Base-by-base conservation (phyloP, 768 basidiomycete species). In the Auriscalpium microsporum region DNA sequence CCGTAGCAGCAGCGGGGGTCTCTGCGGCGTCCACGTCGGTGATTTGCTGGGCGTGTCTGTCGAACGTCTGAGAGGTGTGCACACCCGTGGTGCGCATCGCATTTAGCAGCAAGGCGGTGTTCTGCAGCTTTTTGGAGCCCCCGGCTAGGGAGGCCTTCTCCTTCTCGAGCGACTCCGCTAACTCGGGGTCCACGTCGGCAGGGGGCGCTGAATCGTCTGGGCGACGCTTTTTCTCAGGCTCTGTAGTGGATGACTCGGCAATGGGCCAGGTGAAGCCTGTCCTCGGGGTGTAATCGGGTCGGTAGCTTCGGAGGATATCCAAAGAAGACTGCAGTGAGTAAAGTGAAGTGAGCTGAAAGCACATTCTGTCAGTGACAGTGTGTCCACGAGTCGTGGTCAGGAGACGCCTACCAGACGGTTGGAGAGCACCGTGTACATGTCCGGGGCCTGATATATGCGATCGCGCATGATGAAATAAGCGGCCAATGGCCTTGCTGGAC, bases 401-500 rank as follows among this genome's bases (percentile, higher is more conserved):
- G 23, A 19, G 5, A 63, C 0, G 28, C 10, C 77, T 64, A 91
- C 91, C 63, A 94, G 71, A 61, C 92, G 83, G 63, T 90, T 90
- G 50, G 90, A 90, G 44, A 94, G 72, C 2, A 94, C 77, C 10
- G 84, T 83, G 65, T 94, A 92, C 36, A 94, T 73, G 61, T 90
- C 86, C 10, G 92, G 92, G 0, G 89, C 82, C 66, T 90, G 89
- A 66, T 94, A 94, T 59, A 94, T 90, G 58, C 88, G 83, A 65
- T 87, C 88, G 71, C 93, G 86, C 73, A 91, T 80, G 64, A 94
- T 82, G 65, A 92, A 94, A 69, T 92, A 94, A 9, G 84, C 86
- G 16, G 86, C 87, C 57, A 93, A 70, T 4, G 90, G 85, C 56
- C 77, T 78, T 48, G 86, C 92, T 66, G n/a, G 35, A 23, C 48